Percentiles rank a stretch among this genome's conserved stretches.
These are phyloP conservation scores for Debaryomyces nepalensis DNA, from an alignment of 1,139 yeast species.

Conservation along the genomic window DNA sequence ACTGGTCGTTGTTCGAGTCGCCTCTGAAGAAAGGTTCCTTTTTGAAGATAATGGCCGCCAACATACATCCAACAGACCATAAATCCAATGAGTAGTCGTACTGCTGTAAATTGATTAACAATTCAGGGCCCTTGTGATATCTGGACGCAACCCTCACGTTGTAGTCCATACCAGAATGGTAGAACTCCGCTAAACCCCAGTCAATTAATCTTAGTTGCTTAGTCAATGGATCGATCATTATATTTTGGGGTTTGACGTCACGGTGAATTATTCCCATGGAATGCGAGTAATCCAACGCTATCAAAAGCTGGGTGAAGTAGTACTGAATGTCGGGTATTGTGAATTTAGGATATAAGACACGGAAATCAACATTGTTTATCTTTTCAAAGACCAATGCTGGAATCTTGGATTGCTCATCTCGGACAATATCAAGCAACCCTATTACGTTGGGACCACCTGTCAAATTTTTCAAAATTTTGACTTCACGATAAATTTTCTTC, in stretches of 20 bases:
- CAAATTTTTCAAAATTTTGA: slow-evolving; percentile 73
- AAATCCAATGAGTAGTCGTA: slow-evolving; percentile 79
- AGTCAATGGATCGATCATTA: slow-evolving; percentile 74
- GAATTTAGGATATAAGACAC: slow-evolving; percentile 71
- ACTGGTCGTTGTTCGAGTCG: slow-evolving; percentile 76
- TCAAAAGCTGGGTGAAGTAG: slow-evolving; percentile 69
- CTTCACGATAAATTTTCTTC: slow-evolving; percentile 78
- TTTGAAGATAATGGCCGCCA: slow-evolving; percentile 76
- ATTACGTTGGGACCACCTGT: slow-evolving; percentile 77
- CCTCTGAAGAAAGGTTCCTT: slow-evolving; percentile 83
- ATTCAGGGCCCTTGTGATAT: slow-evolving; percentile 81
- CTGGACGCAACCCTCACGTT: slow-evolving; percentile 83
- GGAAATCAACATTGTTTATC: slow-evolving; percentile 72
- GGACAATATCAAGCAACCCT: slow-evolving; percentile 72
- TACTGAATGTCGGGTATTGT: slow-evolving; percentile 66
- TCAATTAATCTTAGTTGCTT: slow-evolving; percentile 72
- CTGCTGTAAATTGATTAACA: slow-evolving; percentile 71
- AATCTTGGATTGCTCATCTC: slow-evolving; percentile 71
- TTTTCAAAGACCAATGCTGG: slow-evolving; percentile 78
- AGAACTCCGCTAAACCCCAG: slow-evolving; percentile 87
- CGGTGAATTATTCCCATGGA: slow-evolving; percentile 86
- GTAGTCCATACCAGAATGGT: slow-evolving; percentile 77
- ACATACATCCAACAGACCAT: slow-evolving; percentile 84
- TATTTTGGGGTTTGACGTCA: slow-evolving; percentile 84
- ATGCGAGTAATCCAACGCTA: slow-evolving; percentile 76